phyloP scores from a whole-genome alignment of 495 filamentous ascomycete species.

The Astrothelium macrocarpum region DNA sequence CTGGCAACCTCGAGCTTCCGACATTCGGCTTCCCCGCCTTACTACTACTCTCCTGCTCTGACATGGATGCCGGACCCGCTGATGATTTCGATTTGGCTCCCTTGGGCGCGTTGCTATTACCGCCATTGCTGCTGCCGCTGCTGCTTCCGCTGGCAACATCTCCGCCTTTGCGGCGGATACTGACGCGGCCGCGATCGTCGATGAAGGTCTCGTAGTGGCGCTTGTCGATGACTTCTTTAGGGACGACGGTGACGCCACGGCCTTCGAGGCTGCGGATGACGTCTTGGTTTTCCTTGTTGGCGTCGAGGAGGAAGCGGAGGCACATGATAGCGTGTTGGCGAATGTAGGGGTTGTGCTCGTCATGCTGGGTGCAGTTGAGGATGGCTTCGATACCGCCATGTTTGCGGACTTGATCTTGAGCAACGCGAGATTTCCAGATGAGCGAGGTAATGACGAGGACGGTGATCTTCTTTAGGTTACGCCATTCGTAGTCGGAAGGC shows the following conservation, averaged over 20 bases:
- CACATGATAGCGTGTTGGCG: constrained; percentile 87
- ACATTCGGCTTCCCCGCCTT: constrained; percentile 22
- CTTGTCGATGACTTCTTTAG: constrained; percentile 31
- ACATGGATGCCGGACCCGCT: background rate
- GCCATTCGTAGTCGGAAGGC: constrained; percentile 83
- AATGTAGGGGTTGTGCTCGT: constrained; percentile 82
- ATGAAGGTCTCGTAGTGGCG: constrained; percentile 36
- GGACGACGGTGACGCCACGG: constrained; percentile 19
- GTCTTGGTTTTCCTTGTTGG: constrained; percentile 67
- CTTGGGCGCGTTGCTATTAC: too few relatives aligned
- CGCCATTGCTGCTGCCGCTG: too few relatives aligned
- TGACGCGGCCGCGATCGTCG: constrained; percentile 30
- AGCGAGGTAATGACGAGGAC: constrained; percentile 78
- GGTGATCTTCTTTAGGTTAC: constrained; percentile 84
- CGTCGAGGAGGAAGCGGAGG: constrained; percentile 79
- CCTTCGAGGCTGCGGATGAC: constrained; percentile 54
- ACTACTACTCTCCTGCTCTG: constrained; percentile 16
- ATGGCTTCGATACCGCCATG: constrained; percentile 75
- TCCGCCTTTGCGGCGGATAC: constrained; percentile 23
- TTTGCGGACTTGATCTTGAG: constrained; percentile 75
- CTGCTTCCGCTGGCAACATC: background rate
- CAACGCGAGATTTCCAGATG: constrained; percentile 65
- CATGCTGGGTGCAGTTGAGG: constrained; percentile 76
- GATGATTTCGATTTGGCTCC: constrained; percentile 3
- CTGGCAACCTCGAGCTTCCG: constrained; percentile 11